Percentiles rank a stretch among this genome's conserved stretches.
Conservation (phyloP, 495 filamentous ascomycete genomes). For the Paragyromitra xinjiangensis region DNA sequence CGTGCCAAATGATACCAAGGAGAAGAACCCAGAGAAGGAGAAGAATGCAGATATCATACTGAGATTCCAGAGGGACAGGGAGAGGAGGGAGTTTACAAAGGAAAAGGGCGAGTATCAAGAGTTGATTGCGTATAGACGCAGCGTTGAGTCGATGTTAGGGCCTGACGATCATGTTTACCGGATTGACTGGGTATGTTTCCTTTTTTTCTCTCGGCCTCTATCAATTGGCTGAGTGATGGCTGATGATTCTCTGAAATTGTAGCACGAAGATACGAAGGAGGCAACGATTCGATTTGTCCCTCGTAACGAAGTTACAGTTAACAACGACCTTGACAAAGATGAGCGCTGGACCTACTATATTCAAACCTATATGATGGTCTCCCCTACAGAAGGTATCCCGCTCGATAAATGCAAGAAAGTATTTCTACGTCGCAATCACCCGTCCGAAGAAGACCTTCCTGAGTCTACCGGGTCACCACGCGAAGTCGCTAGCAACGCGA, state of each 20-base stretch:
- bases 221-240: conserved; percentile 9
- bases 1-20: conserved; percentile 81
- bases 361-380: conserved; percentile 83
- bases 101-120: conserved; percentile 57
- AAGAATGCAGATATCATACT: conserved; percentile 81
- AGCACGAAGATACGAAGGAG: conserved; percentile 53
- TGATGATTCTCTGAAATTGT: conserved; percentile 37
- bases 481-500: conserved; percentile 62
- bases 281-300: conserved; percentile 54
- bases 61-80: conserved; percentile 69
- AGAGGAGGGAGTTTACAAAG: conserved; percentile 62
- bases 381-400: conserved; percentile 85
- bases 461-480: conserved; percentile 56
- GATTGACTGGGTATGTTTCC: conserved; percentile 57
- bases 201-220: neutral
- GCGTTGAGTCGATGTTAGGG: conserved; percentile 53
- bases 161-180: conserved; percentile 52
- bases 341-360: conserved; percentile 91
- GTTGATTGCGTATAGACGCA: conserved; percentile 54
- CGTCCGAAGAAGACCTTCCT: conserved; percentile 62
- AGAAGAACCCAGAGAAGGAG: conserved; percentile 84
- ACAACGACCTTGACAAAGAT: conserved; percentile 66
- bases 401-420: conserved; percentile 70
- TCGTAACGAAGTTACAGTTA: conserved; percentile 57
- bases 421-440: conserved; percentile 78